Evolutionary conservation across 2,329 filamentous ascomycete species (phyloP).

Genomic region (Sphaerulina vaccinii): DNA sequence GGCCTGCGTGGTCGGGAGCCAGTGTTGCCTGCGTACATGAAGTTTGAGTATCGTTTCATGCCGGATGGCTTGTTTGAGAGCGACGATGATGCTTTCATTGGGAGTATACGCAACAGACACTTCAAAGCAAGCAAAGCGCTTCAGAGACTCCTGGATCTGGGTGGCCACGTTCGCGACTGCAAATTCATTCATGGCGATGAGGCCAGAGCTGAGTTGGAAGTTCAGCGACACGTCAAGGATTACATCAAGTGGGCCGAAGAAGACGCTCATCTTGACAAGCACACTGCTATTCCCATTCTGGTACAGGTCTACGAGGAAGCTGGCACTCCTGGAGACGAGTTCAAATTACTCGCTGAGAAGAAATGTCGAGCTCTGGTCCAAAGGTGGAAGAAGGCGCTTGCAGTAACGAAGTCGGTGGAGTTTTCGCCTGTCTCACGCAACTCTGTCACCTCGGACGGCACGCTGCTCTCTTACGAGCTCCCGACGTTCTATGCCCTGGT

Average conservation of each 20-base stretch:
- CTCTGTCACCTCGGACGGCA: conserved; percentile 15
- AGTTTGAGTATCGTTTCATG: conserved; percentile 54
- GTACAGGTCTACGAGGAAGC: conserved; percentile 44
- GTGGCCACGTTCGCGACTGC: conserved; percentile 53
- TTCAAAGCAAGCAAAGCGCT: conserved; percentile 55
- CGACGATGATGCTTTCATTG: conserved; percentile 48
- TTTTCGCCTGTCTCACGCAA: conserved; percentile 20
- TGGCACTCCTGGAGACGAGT: conserved; percentile 40
- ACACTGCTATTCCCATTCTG: conserved; percentile 44
- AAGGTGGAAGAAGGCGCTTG: conserved; percentile 44
- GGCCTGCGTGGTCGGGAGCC: conserved; percentile 58
- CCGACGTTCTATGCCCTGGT: conserved; percentile 57
- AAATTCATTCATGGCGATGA: conserved; percentile 38
- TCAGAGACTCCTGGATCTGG: conserved; percentile 50
- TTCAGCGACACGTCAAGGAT: conserved; percentile 33
- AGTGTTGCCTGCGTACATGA: conserved; percentile 53
- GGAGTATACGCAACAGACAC: conserved; percentile 41
- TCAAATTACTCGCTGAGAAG: conserved; percentile 45
- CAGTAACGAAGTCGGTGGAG: conserved; percentile 32
- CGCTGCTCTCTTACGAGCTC: conserved; percentile 31
- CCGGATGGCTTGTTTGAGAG: conserved; percentile 54
- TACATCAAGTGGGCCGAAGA: conserved; percentile 56
- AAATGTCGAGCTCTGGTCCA: conserved; percentile 46
- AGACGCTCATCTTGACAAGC: conserved; percentile 46
- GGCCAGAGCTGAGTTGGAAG: conserved; percentile 13